Evolutionary conservation across 352 stramenopile genomes (phyloP).

Genomic region (Phytopythium helicoides): DNA sequence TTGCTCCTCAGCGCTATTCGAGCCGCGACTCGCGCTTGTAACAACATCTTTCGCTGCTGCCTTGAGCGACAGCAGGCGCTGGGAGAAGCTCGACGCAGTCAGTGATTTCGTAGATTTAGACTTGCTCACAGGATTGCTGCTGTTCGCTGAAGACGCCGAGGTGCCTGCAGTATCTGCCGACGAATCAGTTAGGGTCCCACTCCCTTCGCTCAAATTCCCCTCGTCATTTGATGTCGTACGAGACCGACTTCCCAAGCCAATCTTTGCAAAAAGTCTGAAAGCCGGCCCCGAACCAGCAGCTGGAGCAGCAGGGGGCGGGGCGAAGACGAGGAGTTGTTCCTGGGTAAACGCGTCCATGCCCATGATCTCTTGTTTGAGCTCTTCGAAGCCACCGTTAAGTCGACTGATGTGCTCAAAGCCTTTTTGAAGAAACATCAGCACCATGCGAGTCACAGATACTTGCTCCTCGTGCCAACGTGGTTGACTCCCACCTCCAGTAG

Average conservation of each 20-base stretch:
- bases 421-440: slow-evolving; percentile 86
- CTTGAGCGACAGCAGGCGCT: slow-evolving; percentile 61
- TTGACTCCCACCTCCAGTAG: slow-evolving; percentile 13
- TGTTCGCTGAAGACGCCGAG: background rate
- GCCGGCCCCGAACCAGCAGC: slow-evolving; percentile 13
- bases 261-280: slow-evolving; percentile 54
- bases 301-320: slow-evolving; percentile 14
- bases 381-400: slow-evolving; percentile 78
- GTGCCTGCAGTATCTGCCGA: background rate
- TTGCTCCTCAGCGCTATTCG: background rate
- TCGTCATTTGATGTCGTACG: slow-evolving; percentile 34
- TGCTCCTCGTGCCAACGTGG: slow-evolving; percentile 35
- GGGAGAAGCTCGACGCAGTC: slow-evolving; percentile 48
- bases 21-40: slow-evolving; percentile 22
- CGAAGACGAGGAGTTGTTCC: slow-evolving; percentile 72
- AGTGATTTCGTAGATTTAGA: slow-evolving; percentile 12
- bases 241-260: slow-evolving; percentile 35
- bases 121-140: slow-evolving; percentile 12
- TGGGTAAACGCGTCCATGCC: slow-evolving; percentile 60
- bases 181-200: background rate
- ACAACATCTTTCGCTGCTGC: slow-evolving; percentile 69
- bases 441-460: slow-evolving; percentile 71
- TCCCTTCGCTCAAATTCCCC: slow-evolving; percentile 9
- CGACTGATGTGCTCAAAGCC: slow-evolving; percentile 86
- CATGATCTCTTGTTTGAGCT: slow-evolving; percentile 67